A percentile compares a stretch with the other conserved stretches of the same genome.
Evolutionary conservation across 2,329 filamentous ascomycete genomes (phyloP).

Genomic region (Ploettnerulaceae sp.): DNA sequence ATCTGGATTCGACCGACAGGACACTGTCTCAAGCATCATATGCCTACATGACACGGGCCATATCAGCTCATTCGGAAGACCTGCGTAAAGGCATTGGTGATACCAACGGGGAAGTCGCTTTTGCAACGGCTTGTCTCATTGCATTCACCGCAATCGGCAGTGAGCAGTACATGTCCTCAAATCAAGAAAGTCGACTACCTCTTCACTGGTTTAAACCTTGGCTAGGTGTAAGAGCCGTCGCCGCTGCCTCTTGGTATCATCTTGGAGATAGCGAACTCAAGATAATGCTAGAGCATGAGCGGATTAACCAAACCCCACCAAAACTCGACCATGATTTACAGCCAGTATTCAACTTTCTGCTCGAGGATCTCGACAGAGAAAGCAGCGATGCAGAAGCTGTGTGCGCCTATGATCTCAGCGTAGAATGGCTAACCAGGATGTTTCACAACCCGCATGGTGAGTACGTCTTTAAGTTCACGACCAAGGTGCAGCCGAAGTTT

Average conservation of each 20-base stretch:
- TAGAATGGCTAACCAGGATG: slow-evolving; percentile 58
- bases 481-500: slow-evolving; percentile 55
- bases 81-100: slow-evolving; percentile 52
- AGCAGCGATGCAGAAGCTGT: slow-evolving; percentile 33
- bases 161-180: slow-evolving; percentile 51
- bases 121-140: slow-evolving; percentile 56
- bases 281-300: slow-evolving; percentile 9
- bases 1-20: slow-evolving; percentile 48
- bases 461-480: slow-evolving; percentile 55
- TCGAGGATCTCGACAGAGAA: slow-evolving; percentile 35
- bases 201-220: slow-evolving; percentile 60
- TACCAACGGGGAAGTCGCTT: slow-evolving; percentile 54
- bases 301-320: background rate
- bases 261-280: slow-evolving; percentile 45
- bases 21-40: slow-evolving; percentile 54
- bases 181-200: slow-evolving; percentile 44
- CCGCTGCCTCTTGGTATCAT: slow-evolving; percentile 56
- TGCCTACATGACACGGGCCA: slow-evolving; percentile 55
- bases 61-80: slow-evolving; percentile 51
- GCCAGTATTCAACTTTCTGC: slow-evolving; percentile 19
- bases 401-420: slow-evolving; percentile 54
- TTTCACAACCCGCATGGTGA: slow-evolving; percentile 52
- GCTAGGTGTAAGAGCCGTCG: slow-evolving; percentile 58
- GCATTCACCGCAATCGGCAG: slow-evolving; percentile 52
- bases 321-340: background rate